Evolutionary conservation across 164 flowering plant species (phyloP), one percentile per base, ranked within the genome.

Genomic region (Berberis vulgaris): DNA sequence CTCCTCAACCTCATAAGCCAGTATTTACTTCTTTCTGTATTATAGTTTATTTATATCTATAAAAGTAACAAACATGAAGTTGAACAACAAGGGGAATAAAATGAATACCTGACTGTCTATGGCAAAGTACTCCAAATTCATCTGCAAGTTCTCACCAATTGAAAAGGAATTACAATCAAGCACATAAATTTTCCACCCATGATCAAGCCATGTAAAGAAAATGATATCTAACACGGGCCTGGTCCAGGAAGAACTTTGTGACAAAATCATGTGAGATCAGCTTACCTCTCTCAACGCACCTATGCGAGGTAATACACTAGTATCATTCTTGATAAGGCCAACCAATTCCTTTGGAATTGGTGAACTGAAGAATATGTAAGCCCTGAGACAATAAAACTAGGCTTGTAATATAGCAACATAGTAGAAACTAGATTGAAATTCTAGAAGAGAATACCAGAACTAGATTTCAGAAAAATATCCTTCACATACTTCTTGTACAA

Each of bases 121-220:
- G 1, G 99, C 79, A 74, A 89, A 91, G 72, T 83, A 95, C 80
- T 95, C 99, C 87, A 91, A 80, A 74, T 95, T 95, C 96, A 95
- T 86, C 99, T 95, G 92, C 85, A 82, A 12, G 53, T 42, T 68
- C 3, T 59, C 69, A 72, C 46, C 60, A 73, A 59, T 60, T 42
- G 11, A 69, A 38, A 53, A 57, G 13, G 49, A 66, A 54, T 68
- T 60, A 66, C 10, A 13, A 61, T 62, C 57, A 62, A 59, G 13
- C 62, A 67, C 52, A 54, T 58, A 43, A 60, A 41, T 47, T 67
- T 11, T 53, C 41, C 62, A 62, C 64, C 9, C 43, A 62, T 41
- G 12, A 47, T 41, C 59, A 65, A 40, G 0, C 26, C 26, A 26
- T 26, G 26, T 26, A 41, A n/a, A 39, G 42, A 38, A 44, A n/a